Evolutionary conservation across 2,329 filamentous ascomycete species (phyloP).

Genomic region (Fusarium equiseti): DNA sequence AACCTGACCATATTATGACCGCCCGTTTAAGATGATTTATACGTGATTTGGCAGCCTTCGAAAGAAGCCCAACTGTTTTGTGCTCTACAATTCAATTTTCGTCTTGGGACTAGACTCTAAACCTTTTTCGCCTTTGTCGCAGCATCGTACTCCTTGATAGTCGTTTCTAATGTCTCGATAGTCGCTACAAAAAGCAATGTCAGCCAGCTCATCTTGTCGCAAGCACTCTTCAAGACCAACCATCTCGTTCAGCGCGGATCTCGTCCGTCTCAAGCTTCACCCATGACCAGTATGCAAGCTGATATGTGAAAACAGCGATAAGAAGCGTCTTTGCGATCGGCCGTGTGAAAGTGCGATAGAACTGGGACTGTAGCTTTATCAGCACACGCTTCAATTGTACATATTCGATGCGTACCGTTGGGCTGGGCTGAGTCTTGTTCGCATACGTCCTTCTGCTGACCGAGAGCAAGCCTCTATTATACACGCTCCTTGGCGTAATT

Average conservation of each 20-base stretch:
- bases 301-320: constrained; percentile 81
- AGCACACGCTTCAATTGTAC: background rate
- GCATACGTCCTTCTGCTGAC: constrained; percentile 40
- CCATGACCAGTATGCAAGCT: constrained; percentile 81
- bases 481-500: background rate
- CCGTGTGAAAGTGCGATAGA: constrained; percentile 80
- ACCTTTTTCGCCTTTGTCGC: constrained; percentile 39
- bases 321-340: constrained; percentile 81
- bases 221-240: constrained; percentile 54
- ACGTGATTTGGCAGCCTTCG: background rate
- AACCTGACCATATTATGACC: background rate
- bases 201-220: constrained; percentile 17
- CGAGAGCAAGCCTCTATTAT: background rate
- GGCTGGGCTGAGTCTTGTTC: constrained; percentile 46
- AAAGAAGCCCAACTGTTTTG: background rate
- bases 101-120: background rate
- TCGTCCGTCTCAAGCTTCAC: constrained; percentile 80
- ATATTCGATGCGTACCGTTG: constrained; percentile 39
- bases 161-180: constrained; percentile 55
- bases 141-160: constrained; percentile 53
- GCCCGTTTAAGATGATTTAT: background rate
- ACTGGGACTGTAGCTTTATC: constrained; percentile 63
- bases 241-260: constrained; percentile 68
- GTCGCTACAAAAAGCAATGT: constrained; percentile 43
- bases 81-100: background rate